Conservation (phyloP, 805 yeast species). For the Cyberlindnera samutprakarnensis region DNA sequence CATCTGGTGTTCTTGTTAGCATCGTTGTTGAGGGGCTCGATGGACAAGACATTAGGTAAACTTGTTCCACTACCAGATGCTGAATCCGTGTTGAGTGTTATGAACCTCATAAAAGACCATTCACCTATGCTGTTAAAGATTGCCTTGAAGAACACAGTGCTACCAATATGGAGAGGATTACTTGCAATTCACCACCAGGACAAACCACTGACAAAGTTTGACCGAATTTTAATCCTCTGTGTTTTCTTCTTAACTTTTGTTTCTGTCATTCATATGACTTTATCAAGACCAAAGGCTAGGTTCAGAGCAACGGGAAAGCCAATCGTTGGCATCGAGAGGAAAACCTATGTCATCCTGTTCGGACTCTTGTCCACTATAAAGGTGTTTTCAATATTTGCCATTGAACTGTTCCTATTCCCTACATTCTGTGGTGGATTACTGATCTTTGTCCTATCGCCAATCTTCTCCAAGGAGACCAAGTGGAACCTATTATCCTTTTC, state of each 20-base stretch:
- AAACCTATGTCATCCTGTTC: slow-evolving; percentile 42
- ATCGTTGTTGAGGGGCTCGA: neutral
- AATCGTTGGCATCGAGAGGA: slow-evolving; percentile 41
- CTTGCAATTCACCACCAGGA: slow-evolving; percentile 1
- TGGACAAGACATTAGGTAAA: no score
- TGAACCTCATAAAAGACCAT: neutral
- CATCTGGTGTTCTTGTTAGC: slow-evolving; percentile 1
- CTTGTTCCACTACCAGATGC: neutral
- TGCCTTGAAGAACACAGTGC: neutral
- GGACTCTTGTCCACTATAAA: slow-evolving; percentile 58
- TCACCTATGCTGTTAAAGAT: neutral
- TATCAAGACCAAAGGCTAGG: slow-evolving; percentile 22
- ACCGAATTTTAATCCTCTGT: slow-evolving; percentile 30
- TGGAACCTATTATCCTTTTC: neutral
- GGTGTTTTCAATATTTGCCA: slow-evolving; percentile 64
- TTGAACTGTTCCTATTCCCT: slow-evolving; percentile 84
- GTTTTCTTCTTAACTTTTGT: slow-evolving; percentile 29
- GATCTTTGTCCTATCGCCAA: slow-evolving; percentile 52
- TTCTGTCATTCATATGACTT: slow-evolving; percentile 20
- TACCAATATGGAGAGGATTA: neutral
- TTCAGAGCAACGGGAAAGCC: slow-evolving; percentile 31
- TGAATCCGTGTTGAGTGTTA: neutral
- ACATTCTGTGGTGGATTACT: slow-evolving; percentile 75
- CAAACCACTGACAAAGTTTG: slow-evolving; percentile 22
- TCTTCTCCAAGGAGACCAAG: slow-evolving; percentile 23